Evolutionary conservation across 371 early-diverging fungal genomes (phyloP), one percentile per base, ranked within the genome.

Genomic region (Syncephalis fuscata): DNA sequence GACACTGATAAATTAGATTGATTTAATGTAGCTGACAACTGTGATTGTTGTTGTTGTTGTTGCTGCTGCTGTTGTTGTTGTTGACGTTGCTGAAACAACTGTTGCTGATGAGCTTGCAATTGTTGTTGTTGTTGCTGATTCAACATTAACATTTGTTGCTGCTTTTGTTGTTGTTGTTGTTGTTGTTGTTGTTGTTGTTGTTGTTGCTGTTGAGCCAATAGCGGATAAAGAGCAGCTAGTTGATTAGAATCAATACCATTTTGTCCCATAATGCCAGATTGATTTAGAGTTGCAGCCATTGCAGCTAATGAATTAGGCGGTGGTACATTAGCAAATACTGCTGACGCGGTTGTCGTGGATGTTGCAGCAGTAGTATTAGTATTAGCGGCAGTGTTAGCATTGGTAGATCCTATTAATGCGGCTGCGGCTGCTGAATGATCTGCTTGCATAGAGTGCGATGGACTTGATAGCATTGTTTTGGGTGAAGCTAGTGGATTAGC

Each of bases 371-470:
- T n/a, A n/a, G n/a, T n/a, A n/a, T n/a, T n/a, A n/a, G 8, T 52
- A 43, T 16, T 49, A 50, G 1, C 48, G 48, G n/a, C 39, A 51
- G 19, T 54, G 57, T 19, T 56, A n/a, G n/a, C n/a, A n/a, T n/a
- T n/a, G n/a, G n/a, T n/a, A n/a, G 59, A 10, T 26, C 26, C 20
- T 52, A 51, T 10, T 58, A 51, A 1, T 55, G 15, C 24, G 47
- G 59, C 9, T 58, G 45, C 20, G 59, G 58, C 9, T 61, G 46
- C 1, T 51, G 53, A 23, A 61, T 61, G 4, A 47, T 43, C 0
- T 56, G 61, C 14, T 57, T 57, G 9, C 57, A 57, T 2, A 60
- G 54, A 17, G 57, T 52, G 57, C 54, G 41, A 54, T 52, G 54
- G 8, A 57, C 61, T 38, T 57, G 61, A 0, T 56, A 54, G 45